Evolutionary conservation across 352 stramenopile genomes (phyloP).

Genomic region (Globisporangium alternatum): DNA sequence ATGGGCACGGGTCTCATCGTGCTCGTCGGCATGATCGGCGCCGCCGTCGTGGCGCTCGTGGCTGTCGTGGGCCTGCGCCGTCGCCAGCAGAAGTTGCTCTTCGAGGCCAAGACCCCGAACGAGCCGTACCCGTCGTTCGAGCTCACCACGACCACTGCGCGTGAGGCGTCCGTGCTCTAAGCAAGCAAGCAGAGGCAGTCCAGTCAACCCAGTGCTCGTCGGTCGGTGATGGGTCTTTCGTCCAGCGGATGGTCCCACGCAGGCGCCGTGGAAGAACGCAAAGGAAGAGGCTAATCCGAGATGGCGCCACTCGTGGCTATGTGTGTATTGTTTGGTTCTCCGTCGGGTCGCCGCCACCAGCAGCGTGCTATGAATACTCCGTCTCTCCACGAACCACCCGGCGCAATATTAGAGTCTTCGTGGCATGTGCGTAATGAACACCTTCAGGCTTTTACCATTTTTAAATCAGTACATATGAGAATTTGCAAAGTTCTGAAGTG

Average conservation of each 20-base stretch:
- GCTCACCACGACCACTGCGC: conserved; percentile 6
- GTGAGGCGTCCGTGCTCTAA: conserved; percentile 10
- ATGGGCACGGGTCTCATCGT: conserved; percentile 35
- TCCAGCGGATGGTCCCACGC: no score
- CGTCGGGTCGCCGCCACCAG: no score
- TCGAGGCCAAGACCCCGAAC: conserved; percentile 37
- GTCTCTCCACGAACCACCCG: no score
- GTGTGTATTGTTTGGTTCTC: background rate
- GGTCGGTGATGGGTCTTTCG: no score
- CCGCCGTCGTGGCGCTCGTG: conserved; percentile 35
- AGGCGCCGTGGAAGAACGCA: background rate
- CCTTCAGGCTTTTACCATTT: background rate
- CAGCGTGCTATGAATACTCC: no score
- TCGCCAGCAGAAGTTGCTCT: conserved; percentile 45
- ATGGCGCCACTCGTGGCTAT: background rate
- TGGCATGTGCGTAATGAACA: background rate
- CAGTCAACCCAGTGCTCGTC: no score
- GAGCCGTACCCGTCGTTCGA: conserved; percentile 26
- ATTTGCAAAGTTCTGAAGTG: no score
- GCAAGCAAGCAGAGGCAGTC: background rate
- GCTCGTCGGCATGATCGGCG: conserved; percentile 34
- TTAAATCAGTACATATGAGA: no score
- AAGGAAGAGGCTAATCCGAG: background rate
- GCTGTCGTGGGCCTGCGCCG: conserved; percentile 35
- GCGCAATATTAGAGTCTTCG: no score